Conservation (phyloP, 495 filamentous ascomycete species). For the Penicillium daleae region DNA sequence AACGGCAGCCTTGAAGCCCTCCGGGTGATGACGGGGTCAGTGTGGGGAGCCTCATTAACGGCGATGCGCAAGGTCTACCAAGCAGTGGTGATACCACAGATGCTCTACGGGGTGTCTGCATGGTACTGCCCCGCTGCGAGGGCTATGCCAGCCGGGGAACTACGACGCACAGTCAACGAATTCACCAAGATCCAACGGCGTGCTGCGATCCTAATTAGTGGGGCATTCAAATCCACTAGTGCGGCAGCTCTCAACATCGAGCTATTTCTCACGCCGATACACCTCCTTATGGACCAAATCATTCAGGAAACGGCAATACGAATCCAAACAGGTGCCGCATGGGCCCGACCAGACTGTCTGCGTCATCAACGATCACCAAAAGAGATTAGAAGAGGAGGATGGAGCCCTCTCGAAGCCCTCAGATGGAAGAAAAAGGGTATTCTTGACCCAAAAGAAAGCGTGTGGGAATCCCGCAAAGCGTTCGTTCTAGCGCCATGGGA, state of each 20-base stretch:
- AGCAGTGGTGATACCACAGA: constrained; percentile 24
- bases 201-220: constrained; percentile 16
- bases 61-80: constrained; percentile 22
- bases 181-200: constrained; percentile 15
- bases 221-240: not conserved
- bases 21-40: constrained; percentile 17
- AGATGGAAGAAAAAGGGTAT: not conserved
- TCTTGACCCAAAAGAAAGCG: not conserved
- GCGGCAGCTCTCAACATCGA: not conserved
- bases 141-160: no score
- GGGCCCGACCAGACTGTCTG: not conserved
- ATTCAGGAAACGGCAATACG: not conserved
- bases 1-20: constrained; percentile 16
- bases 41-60: constrained; percentile 17
- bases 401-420: not conserved
- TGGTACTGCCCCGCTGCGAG: constrained; percentile 13
- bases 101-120: constrained; percentile 21
- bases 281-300: not conserved
- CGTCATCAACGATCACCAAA: not conserved
- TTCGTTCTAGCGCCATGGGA: not conserved
- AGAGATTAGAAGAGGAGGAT: not conserved
- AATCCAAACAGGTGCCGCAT: not conserved
- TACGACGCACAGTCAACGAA: not conserved
- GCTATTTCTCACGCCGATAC: not conserved
- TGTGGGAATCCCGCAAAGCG: not conserved